Base-by-base conservation (phyloP, 176 grass and related monocot species). In the Tuctoria greenei region DNA sequence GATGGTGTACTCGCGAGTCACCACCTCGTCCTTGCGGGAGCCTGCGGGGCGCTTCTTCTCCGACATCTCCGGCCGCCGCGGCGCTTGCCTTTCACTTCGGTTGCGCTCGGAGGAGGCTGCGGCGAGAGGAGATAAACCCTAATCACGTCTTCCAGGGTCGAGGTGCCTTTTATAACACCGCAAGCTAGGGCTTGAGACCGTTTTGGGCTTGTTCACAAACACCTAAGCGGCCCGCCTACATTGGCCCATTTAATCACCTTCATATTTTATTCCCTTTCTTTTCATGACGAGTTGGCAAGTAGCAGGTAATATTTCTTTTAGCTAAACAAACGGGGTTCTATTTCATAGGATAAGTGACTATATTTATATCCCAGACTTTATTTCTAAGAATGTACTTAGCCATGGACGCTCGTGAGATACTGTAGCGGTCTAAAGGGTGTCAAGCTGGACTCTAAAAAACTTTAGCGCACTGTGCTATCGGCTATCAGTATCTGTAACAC, bases 1-100 rank as follows among this genome's bases (percentile, higher is more conserved):
- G 61, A 93, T 78, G 67, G 86, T 89, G 71, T 89, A 93, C 81
- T 93, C 86, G 49, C 84, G 81, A 21, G 78, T 85, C 27, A 89
- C 87, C 80, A 93, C 87, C 84, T 93, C 90, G 27, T 93, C 90
- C 73, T 93, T 93, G 57, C 87, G 74, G 7, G 80, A 38, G 47
- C 86, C 86, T 11, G 75, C 62, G n/a, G 73, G 70, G 40, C 72
- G 87, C 66, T 82, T 83, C 72, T 74, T 84, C 66, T 93, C 86
- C 72, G 81, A 76, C 90, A 93, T 93, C 61, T 59, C 52, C 56
- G 67, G 34, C 74, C 27, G 83, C 25, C 61, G 24, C 63, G 61
- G 44, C 74, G 27, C 31, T 68, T 35, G 36, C 50, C 50, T 73
- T 78, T 65, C 65, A 61, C 16, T 47, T 80, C 21, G 8, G 11